Conservation (phyloP, 257 asterid species). For the Solanum chilense region DNA sequence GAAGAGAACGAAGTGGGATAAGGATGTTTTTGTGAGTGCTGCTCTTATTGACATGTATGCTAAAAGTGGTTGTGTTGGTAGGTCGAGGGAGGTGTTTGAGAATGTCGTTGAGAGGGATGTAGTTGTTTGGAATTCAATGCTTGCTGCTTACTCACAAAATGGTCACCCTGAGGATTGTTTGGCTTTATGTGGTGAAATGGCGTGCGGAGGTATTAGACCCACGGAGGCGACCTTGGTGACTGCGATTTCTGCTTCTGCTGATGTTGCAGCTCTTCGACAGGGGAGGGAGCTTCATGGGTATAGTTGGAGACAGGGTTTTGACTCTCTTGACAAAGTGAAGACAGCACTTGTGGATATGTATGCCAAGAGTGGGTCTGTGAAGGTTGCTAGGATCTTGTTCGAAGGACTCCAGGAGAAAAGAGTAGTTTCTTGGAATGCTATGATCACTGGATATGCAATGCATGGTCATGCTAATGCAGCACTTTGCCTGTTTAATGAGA, state of each 20-base stretch:
- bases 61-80: conserved; percentile 36
- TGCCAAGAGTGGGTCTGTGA: conserved; percentile 41
- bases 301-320: conserved; percentile 39
- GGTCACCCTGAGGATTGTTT: conserved; percentile 41
- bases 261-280: conserved; percentile 24
- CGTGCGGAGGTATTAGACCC: conserved; percentile 18
- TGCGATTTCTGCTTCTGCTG: conserved; percentile 44
- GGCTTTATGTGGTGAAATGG: conserved; percentile 40
- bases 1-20: conserved; percentile 32
- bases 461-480: conserved; percentile 51
- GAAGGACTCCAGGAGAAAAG: conserved; percentile 29
- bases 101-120: conserved; percentile 34
- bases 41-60: conserved; percentile 59
- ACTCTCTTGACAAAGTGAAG: conserved; percentile 33
- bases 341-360: conserved; percentile 64
- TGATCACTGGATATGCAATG: conserved; percentile 54
- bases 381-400: conserved; percentile 33
- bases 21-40: conserved; percentile 52
- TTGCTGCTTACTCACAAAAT: conserved; percentile 44
- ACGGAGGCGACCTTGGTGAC: conserved; percentile 50
- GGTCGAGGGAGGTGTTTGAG: conserved; percentile 36
- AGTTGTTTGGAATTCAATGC: conserved; percentile 58
- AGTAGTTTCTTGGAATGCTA: conserved; percentile 61
- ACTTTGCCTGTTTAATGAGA: conserved; percentile 27
- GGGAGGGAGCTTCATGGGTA: conserved; percentile 56